A percentile compares a stretch with the other conserved stretches of the same genome.
Conservation (phyloP, 2,329 filamentous ascomycete species). For the Penicillium thymicola region DNA sequence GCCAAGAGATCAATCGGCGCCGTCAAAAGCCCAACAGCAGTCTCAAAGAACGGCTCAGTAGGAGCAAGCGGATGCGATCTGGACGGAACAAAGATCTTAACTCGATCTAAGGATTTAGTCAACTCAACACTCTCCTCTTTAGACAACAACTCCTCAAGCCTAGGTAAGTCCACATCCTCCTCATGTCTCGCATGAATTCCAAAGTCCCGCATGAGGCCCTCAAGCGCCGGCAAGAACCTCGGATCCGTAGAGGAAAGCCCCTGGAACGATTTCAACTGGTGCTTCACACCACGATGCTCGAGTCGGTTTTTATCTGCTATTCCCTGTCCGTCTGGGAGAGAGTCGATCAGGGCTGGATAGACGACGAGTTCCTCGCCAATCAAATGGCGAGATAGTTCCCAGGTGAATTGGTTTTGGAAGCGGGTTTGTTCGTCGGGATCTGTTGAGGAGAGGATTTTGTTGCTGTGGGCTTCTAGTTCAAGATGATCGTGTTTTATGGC, state of each 20-base stretch:
- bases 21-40: slow-evolving; percentile 51
- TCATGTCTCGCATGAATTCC: slow-evolving; percentile 51
- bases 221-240: slow-evolving; percentile 46
- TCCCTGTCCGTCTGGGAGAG: slow-evolving; percentile 44
- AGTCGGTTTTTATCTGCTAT: slow-evolving; percentile 50
- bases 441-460: slow-evolving; percentile 41
- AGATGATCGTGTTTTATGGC: slow-evolving; percentile 44
- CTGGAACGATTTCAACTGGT: slow-evolving; percentile 51
- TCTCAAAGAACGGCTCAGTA: slow-evolving; percentile 56
- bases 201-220: slow-evolving; percentile 44
- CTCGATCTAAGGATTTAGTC: slow-evolving; percentile 47
- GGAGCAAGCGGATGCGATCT: slow-evolving; percentile 52
- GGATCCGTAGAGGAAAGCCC: slow-evolving; percentile 40
- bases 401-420: slow-evolving; percentile 52
- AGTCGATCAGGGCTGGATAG: slow-evolving; percentile 53
- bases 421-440: slow-evolving; percentile 46
- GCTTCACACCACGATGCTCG: slow-evolving; percentile 54
- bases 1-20: slow-evolving; percentile 56
- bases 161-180: slow-evolving; percentile 49
- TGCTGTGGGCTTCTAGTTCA: slow-evolving; percentile 43
- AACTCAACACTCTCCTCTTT: slow-evolving; percentile 36
- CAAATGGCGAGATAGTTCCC: slow-evolving; percentile 52
- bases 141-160: slow-evolving; percentile 45
- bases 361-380: slow-evolving; percentile 54
- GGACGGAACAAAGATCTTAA: slow-evolving; percentile 54